Evolutionary conservation across 1,139 yeast species (phyloP), one percentile per base, ranked within the genome.

Genomic region (Candida smagusa): DNA sequence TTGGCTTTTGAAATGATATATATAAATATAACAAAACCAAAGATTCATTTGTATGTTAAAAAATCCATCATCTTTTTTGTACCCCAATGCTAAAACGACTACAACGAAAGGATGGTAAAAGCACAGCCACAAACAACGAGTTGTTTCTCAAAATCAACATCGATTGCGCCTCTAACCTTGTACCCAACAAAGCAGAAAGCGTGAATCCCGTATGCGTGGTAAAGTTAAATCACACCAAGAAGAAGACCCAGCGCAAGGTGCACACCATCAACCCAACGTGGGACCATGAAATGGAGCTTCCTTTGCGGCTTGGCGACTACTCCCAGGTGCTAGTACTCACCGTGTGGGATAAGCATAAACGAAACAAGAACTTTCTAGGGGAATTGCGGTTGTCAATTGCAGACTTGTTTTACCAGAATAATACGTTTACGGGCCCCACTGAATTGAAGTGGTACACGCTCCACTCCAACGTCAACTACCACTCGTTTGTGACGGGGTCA

Each of bases 401-500:
- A 4, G 77, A 74, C 19, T 44, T 77, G 3, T 73, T 79, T 44
- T 44, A 49, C 22, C 29, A 41, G 33, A 51, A 42, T 28, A 57
- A 44, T 7, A 39, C 40, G 24, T 58, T 56, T 39, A 35, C 23
- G 9, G 44, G 48, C 35, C 50, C 45, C 34, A 58, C 65, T 2
- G 72, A 63, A 1, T 63, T 72, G 13, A 65, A 65, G 42, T 79
- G 84, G 84, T 74, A 65, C 49, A 61, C 65, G 37, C 56, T 81
- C 9, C 68, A 70, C 41, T 77, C 84, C 2, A 70, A 72, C 16
- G 58, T 58, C 31, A 50, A 63, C 3, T 61, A 72, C 41, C 73
- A 72, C 31, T 60, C 74, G 7, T 78, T 66, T 52, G 77, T 79
- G 8, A 74, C 82, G 0, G 89, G 89, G 0, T 72, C 81, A 0